Conservation (phyloP, 2,329 filamentous ascomycete genomes). For the Hypoxylon sp. region DNA sequence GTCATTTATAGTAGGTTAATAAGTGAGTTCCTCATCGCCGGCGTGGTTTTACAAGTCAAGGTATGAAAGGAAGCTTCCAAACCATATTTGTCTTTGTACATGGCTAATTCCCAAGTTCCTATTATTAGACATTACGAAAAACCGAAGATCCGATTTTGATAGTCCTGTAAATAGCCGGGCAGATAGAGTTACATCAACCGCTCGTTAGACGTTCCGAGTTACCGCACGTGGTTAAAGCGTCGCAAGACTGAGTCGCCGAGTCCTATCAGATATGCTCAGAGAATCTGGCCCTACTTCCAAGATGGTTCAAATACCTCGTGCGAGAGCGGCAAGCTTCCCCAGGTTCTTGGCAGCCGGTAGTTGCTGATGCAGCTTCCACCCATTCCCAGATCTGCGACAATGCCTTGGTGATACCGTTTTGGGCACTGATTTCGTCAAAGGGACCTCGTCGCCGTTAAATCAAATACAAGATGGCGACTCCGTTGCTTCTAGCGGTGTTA, state of each 20-base stretch:
- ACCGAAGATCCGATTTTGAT: constrained; percentile 21
- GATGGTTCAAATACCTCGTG: constrained; percentile 32
- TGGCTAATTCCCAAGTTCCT: constrained; percentile 36
- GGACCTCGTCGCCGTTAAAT: constrained; percentile 4
- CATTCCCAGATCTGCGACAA: constrained; percentile 1
- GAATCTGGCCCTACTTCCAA: constrained; percentile 34
- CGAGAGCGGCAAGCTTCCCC: constrained; percentile 31
- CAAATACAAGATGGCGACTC: constrained; percentile 23
- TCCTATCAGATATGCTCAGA: constrained; percentile 2
- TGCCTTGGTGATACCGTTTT: constrained; percentile 12
- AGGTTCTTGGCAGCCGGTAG: constrained; percentile 46
- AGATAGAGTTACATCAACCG: constrained; percentile 32
- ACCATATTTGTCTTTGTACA: not conserved
- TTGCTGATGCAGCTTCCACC: constrained; percentile 29
- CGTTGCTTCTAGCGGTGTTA: constrained; percentile 29
- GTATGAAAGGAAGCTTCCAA: not conserved
- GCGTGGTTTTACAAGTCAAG: constrained; percentile 3
- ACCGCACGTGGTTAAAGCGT: constrained; percentile 46
- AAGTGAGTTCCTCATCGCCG: constrained; percentile 17
- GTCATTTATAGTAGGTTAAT: constrained; percentile 11
- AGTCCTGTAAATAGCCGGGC: constrained; percentile 47
- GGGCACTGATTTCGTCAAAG: constrained; percentile 12
- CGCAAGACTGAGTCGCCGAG: constrained; percentile 4
- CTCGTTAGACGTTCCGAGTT: constrained; percentile 46
- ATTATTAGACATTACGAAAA: constrained; percentile 31